phyloP scores from a whole-genome alignment of 805 yeast genomes.

The Candida lessepsii region DNA sequence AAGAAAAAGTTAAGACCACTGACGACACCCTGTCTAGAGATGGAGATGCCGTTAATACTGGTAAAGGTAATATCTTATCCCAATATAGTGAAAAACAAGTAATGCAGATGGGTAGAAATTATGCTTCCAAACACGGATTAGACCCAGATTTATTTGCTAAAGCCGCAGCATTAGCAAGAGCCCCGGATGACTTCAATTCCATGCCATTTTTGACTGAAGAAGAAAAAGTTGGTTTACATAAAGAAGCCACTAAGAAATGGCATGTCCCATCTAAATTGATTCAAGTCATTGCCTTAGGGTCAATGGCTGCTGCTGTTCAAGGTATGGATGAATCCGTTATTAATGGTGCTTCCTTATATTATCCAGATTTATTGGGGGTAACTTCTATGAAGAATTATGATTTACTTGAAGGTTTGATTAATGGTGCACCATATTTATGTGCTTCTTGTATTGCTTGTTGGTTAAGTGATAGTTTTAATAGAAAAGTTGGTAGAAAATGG shows the following conservation, averaged over 20 bases:
- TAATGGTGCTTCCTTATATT: slow-evolving; percentile 64
- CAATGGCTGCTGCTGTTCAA: slow-evolving; percentile 70
- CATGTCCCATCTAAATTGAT: slow-evolving; percentile 49
- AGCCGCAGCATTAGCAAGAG: slow-evolving; percentile 60
- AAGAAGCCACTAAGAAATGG: slow-evolving; percentile 45
- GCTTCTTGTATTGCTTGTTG: slow-evolving; percentile 60
- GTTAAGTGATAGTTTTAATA: slow-evolving; percentile 54
- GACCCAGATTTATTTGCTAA: slow-evolving; percentile 59
- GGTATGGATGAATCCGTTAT: slow-evolving; percentile 75
- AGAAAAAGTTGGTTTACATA: slow-evolving; percentile 49
- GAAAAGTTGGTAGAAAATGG: slow-evolving; percentile 56
- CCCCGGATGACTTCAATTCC: slow-evolving; percentile 55
- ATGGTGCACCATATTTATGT: slow-evolving; percentile 65
- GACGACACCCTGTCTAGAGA: slow-evolving; percentile 14
- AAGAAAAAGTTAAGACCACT: slow-evolving; percentile 12
- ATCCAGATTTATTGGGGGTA: slow-evolving; percentile 56
- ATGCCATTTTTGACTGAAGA: slow-evolving; percentile 49
- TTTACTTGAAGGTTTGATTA: slow-evolving; percentile 60
- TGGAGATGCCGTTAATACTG: slow-evolving; percentile 18
- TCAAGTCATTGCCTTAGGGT: slow-evolving; percentile 56
- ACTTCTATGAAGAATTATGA: slow-evolving; percentile 40
- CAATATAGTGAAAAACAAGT: slow-evolving; percentile 63
- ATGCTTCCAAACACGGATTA: slow-evolving; percentile 55
- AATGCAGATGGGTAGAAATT: slow-evolving; percentile 66
- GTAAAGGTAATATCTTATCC: slow-evolving; percentile 46